Conservation (phyloP, 495 filamentous ascomycete species). For the Neurospora sublineolata region DNA sequence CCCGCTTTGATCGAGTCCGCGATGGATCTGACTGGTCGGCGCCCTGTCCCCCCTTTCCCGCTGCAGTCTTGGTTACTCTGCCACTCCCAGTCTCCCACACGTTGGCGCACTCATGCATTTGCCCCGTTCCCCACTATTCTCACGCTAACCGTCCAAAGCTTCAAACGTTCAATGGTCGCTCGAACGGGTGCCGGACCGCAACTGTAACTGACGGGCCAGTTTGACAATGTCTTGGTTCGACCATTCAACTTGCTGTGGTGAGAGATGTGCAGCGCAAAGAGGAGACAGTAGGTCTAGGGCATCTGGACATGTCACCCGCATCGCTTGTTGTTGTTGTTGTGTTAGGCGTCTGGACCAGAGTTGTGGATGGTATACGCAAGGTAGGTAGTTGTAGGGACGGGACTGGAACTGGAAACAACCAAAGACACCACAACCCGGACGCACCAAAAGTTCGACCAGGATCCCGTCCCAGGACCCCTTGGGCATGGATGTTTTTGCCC, state of each 20-base stretch:
- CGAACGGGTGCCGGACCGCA: background rate
- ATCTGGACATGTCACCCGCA: background rate
- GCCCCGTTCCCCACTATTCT: background rate
- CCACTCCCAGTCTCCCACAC: background rate
- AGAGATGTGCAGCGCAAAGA: background rate
- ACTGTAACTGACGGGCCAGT: background rate
- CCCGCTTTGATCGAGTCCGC: background rate
- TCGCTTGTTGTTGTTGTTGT: background rate
- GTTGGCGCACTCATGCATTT: background rate
- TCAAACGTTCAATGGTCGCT: background rate
- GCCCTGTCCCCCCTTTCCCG: background rate
- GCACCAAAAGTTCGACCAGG: background rate
- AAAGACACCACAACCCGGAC: background rate
- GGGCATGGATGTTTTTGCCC: background rate
- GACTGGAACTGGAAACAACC: background rate
- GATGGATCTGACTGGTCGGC: background rate
- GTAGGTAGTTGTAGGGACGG: background rate
- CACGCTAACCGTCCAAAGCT: background rate
- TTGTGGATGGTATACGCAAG: background rate
- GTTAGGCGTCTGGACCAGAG: background rate
- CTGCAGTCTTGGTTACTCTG: background rate
- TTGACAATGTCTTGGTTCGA: background rate
- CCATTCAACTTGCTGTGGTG: background rate
- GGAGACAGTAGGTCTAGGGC: background rate
- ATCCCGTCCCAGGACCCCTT: background rate